phyloP scores from a whole-genome alignment of 2,329 filamentous ascomycete genomes.

The Phyllachora maydis region DNA sequence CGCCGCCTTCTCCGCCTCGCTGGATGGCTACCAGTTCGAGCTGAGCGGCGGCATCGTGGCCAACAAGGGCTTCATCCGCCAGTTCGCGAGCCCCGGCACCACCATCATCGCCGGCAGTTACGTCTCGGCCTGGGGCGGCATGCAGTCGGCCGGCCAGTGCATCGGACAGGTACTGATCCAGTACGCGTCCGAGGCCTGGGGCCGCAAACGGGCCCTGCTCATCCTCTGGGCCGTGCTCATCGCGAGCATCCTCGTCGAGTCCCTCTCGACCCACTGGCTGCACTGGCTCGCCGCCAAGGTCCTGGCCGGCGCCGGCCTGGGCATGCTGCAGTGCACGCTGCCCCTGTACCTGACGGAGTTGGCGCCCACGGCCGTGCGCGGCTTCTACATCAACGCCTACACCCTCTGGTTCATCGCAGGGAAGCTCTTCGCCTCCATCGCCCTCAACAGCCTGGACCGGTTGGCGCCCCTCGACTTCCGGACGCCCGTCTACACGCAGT shows the following conservation, averaged over 20 bases:
- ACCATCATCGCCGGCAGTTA: constrained; percentile 14
- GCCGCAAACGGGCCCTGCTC: constrained; percentile 5
- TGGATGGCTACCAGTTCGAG: constrained; percentile 3
- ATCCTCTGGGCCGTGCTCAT: constrained; percentile 11
- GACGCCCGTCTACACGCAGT: constrained; percentile 1
- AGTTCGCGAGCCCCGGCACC: constrained; percentile 11
- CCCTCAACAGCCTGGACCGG: not conserved
- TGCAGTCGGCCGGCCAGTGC: constrained; percentile 15
- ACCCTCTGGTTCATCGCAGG: constrained; percentile 1
- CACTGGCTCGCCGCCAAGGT: constrained; percentile 1
- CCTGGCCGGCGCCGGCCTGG: constrained; percentile 1
- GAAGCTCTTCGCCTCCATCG: not conserved
- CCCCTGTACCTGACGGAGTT: constrained; percentile 1
- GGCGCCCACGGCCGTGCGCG: constrained; percentile 1
- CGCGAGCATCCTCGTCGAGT: constrained; percentile 2
- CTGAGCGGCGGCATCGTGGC: constrained; percentile 17
- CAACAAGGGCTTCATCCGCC: constrained; percentile 17
- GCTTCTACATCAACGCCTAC: not conserved
- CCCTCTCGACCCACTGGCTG: constrained; percentile 1
- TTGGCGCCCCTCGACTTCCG: not conserved
- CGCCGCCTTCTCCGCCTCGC: constrained; percentile 2
- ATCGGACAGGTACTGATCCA: constrained; percentile 12
- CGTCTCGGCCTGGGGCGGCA: constrained; percentile 16
- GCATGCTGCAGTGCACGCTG: constrained; percentile 1
- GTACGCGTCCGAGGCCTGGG: not conserved